Evolutionary conservation across 495 filamentous ascomycete genomes (phyloP).

Genomic region (Penicillium nucicola): DNA sequence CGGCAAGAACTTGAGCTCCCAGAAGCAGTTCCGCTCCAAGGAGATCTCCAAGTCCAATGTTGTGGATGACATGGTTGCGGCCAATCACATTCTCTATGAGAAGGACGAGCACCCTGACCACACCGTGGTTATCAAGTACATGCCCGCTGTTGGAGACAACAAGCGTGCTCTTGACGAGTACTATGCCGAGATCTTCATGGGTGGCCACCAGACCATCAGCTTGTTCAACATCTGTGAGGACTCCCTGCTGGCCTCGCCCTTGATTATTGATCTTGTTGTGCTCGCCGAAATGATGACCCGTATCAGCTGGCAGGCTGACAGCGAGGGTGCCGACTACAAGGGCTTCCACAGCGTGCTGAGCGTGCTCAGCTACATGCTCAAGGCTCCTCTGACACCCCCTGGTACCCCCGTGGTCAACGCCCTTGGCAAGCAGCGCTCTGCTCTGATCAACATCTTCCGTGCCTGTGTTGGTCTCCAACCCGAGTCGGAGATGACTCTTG

Average conservation of each 20-base stretch:
- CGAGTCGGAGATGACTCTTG: conserved; percentile 98
- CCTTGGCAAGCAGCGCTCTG: conserved; percentile 91
- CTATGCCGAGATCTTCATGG: conserved; percentile 99
- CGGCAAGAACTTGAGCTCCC: conserved; percentile 95
- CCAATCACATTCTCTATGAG: conserved; percentile 86
- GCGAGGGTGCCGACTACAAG: conserved; percentile 68
- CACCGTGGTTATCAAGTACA: conserved; percentile 95
- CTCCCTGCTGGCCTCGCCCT: conserved; percentile 91
- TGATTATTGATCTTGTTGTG: conserved; percentile 95
- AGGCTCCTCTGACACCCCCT: conserved; percentile 93
- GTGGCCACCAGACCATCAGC: conserved; percentile 96
- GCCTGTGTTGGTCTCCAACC: conserved; percentile 96
- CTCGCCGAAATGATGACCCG: conserved; percentile 97
- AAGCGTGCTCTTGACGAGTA: conserved; percentile 99
- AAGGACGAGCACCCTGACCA: conserved; percentile 86
- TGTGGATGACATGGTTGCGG: conserved; percentile 98
- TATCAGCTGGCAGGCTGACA: conserved; percentile 79
- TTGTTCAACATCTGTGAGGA: conserved; percentile 99
- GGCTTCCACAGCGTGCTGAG: conserved; percentile 97
- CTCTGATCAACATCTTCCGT: conserved; percentile 97
- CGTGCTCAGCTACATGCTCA: conserved; percentile 99
- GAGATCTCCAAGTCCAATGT: conserved; percentile 99
- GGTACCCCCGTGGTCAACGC: conserved; percentile 96
- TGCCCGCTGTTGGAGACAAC: conserved; percentile 98
- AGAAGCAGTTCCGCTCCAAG: conserved; percentile 98